Percentiles rank a stretch among this genome's conserved stretches.
Conservation (phyloP, 2,329 filamentous ascomycete genomes). For the Aspergillus cejpii region DNA sequence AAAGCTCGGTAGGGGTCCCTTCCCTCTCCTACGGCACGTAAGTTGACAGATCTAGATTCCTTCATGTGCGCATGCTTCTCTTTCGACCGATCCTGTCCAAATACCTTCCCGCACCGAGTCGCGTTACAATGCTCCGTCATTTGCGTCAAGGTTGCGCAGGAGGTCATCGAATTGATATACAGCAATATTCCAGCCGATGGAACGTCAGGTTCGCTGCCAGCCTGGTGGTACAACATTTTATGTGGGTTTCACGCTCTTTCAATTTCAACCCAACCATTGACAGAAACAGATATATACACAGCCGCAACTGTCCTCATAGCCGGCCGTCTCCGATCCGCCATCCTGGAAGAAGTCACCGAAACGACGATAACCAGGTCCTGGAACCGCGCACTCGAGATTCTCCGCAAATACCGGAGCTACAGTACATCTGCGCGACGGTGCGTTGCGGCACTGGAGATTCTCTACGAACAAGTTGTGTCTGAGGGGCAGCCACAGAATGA, state of each 20-base stretch:
- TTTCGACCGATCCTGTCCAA: conserved; percentile 29
- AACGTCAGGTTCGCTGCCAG: conserved; percentile 26
- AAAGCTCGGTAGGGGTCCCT: conserved; percentile 23
- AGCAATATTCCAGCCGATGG: conserved; percentile 25
- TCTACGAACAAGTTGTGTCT: conserved; percentile 25
- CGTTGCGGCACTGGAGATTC: conserved; percentile 28
- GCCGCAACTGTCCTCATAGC: conserved; percentile 33
- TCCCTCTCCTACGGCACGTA: not conserved
- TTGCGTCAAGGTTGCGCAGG: conserved; percentile 31
- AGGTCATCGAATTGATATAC: conserved; percentile 29
- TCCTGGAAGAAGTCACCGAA: conserved; percentile 24
- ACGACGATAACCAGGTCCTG: conserved; percentile 22
- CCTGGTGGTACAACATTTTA: conserved; percentile 37
- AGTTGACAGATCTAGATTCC: conserved; percentile 17
- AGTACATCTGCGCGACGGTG: conserved; percentile 30
- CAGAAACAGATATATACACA: conserved; percentile 28
- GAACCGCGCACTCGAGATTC: conserved; percentile 26
- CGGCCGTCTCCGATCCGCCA: conserved; percentile 24
- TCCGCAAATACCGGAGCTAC: conserved; percentile 28
- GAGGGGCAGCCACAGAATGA: conserved; percentile 11
- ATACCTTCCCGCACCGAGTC: conserved; percentile 29
- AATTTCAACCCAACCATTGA: conserved; percentile 3
- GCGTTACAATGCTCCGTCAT: conserved; percentile 33
- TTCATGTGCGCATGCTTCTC: conserved; percentile 31
- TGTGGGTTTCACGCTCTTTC: conserved; percentile 20